A percentile compares a stretch with the other conserved stretches of the same genome.
Conservation (phyloP, 73 alveolate species). For the Paramecium pentaurelia region DNA sequence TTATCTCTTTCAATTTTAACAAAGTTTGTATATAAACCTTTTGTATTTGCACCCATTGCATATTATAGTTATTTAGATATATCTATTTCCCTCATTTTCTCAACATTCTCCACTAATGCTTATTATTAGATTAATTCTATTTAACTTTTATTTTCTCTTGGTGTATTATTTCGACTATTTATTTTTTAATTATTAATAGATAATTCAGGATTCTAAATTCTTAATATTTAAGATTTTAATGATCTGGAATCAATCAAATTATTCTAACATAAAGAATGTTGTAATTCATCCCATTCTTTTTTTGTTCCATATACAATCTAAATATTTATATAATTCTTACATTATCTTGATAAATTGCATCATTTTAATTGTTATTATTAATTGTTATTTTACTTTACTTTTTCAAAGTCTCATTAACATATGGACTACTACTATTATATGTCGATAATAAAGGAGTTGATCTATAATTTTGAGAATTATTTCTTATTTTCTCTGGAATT, state of each 20-base stretch:
- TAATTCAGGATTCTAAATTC: background rate
- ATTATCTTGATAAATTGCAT: background rate
- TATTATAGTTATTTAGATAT: background rate
- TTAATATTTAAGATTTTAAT: background rate
- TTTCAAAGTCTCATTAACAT: background rate
- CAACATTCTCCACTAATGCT: background rate
- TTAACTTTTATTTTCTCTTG: background rate
- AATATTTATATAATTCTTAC: background rate
- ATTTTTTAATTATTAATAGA: background rate
- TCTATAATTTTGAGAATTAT: background rate
- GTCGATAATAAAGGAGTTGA: background rate
- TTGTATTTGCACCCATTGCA: background rate
- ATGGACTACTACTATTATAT: background rate
- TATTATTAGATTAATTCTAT: background rate
- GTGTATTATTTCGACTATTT: background rate
- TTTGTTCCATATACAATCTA: constrained; percentile 45
- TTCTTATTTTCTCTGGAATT: background rate
- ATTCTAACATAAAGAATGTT: background rate
- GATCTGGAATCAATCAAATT: background rate
- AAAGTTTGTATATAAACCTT: background rate
- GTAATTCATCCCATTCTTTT: constrained; percentile 15
- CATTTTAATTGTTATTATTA: background rate
- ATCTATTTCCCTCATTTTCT: background rate
- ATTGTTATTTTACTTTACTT: background rate
- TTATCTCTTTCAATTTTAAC: background rate